A percentile compares a stretch with the other conserved stretches of the same genome.
Evolutionary conservation across 257 asterid genomes (phyloP).

Genomic region (Avicennia marina): DNA sequence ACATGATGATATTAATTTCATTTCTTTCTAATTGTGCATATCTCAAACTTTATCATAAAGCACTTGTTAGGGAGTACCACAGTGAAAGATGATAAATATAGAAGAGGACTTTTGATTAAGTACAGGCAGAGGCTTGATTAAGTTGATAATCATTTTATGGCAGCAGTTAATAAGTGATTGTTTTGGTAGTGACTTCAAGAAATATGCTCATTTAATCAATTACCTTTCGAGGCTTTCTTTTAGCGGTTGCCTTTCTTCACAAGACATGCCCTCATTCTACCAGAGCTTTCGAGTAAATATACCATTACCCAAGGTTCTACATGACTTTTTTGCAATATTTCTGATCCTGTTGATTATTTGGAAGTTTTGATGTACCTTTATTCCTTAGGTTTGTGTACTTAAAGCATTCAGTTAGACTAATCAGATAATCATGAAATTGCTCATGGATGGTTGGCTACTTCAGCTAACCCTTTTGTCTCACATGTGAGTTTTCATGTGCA

Average conservation of each 20-base stretch:
- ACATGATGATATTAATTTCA: neutral
- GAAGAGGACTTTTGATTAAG: neutral
- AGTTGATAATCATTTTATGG: constrained; percentile 2
- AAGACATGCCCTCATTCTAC: too few species aligned
- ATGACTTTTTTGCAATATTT: neutral
- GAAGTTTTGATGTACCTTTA: too few species aligned
- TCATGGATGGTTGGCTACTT: constrained; percentile 11
- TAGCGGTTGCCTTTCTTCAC: too few species aligned
- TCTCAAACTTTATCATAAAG: neutral
- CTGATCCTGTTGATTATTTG: neutral
- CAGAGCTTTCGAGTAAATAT: too few species aligned
- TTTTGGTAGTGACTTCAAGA: constrained; percentile 5
- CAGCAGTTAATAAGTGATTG: neutral
- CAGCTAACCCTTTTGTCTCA: neutral
- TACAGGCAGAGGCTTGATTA: neutral
- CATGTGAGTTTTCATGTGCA: too few species aligned
- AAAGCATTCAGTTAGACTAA: too few species aligned
- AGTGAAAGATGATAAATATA: neutral
- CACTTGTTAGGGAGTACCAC: neutral
- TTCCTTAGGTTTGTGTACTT: too few species aligned
- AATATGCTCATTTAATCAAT: neutral
- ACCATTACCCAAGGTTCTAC: neutral
- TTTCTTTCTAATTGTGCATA: neutral
- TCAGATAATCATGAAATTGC: too few species aligned
- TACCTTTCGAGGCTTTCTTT: too few species aligned